Conservation (phyloP, 139 green algal species). For the Auxenochlorella pyrenoidosa region DNA sequence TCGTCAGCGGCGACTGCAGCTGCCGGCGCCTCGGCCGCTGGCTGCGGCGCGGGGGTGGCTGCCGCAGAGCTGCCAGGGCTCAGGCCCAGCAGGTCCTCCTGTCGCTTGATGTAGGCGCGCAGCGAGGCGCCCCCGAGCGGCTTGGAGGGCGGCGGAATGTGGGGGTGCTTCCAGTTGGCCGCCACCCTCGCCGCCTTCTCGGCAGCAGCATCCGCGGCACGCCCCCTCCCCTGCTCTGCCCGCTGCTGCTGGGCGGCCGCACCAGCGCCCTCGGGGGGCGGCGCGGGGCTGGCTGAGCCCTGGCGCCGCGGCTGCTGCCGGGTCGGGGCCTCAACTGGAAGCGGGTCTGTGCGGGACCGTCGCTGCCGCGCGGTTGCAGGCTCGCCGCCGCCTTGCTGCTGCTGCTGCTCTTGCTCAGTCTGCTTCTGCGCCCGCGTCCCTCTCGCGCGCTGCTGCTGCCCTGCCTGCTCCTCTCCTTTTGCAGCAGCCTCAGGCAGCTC, state of each 20-base stretch:
- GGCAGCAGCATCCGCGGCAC: neutral
- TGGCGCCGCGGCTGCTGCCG: neutral
- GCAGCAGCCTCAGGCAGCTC: neutral
- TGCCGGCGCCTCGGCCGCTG: neutral
- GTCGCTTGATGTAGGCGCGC: slow-evolving; percentile 8
- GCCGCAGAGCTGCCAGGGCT: neutral
- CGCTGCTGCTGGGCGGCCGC: neutral
- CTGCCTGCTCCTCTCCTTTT: neutral
- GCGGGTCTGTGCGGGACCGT: neutral
- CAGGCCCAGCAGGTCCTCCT: neutral
- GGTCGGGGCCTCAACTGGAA: neutral
- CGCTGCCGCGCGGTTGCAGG: neutral
- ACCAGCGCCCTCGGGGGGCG: neutral
- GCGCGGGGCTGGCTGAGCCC: neutral
- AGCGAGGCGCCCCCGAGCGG: slow-evolving; percentile 7
- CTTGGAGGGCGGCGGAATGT: slow-evolving; percentile 24
- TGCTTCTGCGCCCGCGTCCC: neutral
- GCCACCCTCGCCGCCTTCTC: neutral
- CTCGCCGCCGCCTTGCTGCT: neutral
- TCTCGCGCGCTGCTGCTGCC: neutral
- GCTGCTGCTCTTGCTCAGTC: slow-evolving; percentile 14
- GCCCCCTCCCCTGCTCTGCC: neutral
- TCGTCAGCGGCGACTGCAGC: neutral
- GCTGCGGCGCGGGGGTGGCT: neutral
- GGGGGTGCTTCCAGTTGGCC: neutral